These are phyloP conservation scores for Adiantum capillusveneris DNA, from an alignment of 75 land plant species.

Conservation along the genomic window DNA sequence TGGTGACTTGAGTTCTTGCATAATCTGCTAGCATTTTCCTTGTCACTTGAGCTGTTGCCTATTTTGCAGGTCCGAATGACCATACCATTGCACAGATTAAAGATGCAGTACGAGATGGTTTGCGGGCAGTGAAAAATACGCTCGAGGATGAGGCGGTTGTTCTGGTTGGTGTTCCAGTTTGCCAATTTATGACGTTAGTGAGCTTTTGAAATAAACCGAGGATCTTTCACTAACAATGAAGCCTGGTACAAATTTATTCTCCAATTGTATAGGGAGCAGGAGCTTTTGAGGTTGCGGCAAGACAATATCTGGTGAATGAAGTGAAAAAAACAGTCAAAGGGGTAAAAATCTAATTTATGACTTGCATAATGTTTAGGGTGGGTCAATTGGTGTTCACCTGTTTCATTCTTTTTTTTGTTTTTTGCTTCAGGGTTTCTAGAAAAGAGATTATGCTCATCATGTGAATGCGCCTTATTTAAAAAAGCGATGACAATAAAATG, in stretches of 20 bases:
- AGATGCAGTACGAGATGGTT: slow-evolving; percentile 98
- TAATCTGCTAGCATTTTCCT: too few relatives aligned
- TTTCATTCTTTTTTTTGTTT: too few relatives aligned
- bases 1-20: too few relatives aligned
- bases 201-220: too few relatives aligned
- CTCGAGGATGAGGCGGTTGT: slow-evolving; percentile 93
- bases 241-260: slow-evolving; percentile 3
- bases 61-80: slow-evolving; percentile 90
- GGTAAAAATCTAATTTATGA: slow-evolving; percentile 28
- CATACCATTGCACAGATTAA: slow-evolving; percentile 99
- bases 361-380: not conserved
- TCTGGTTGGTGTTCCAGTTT: slow-evolving; percentile 40
- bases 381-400: too few relatives aligned
- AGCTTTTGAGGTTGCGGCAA: slow-evolving; percentile 98
- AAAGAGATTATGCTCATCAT: too few relatives aligned
- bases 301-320: slow-evolving; percentile 77
- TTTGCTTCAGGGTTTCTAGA: too few relatives aligned
- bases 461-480: too few relatives aligned
- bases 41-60: too few relatives aligned
- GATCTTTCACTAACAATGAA: too few relatives aligned
- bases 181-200: too few relatives aligned
- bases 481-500: too few relatives aligned
- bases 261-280: slow-evolving; percentile 72
- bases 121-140: slow-evolving; percentile 89
- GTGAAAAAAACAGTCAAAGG: slow-evolving; percentile 93